Evolutionary conservation across 441 rosid genomes (phyloP).

Genomic region (Brassica hybrid): DNA sequence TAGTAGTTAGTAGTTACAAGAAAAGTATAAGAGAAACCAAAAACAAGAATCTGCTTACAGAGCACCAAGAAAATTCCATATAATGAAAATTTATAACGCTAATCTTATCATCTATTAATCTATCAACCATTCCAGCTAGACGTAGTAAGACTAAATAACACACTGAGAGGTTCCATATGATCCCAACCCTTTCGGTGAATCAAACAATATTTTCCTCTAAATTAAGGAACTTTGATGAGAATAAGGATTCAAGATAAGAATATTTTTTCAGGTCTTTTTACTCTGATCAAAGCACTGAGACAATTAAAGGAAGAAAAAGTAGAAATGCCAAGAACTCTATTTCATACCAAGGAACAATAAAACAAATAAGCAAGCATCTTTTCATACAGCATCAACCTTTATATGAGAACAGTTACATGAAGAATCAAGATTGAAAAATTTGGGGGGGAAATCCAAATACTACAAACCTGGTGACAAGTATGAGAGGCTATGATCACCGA

Average conservation of each 20-base stretch:
- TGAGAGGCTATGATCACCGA: constrained; percentile 18
- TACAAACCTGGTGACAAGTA: constrained; percentile 28
- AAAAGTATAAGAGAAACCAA: neutral
- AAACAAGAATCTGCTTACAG: neutral
- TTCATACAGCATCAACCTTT: constrained; percentile 16
- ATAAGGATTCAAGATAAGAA: neutral
- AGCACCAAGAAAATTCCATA: too few relatives aligned
- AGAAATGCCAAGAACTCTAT: neutral
- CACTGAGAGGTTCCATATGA: neutral
- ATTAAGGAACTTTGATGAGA: neutral
- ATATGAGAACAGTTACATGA: neutral
- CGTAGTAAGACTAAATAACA: neutral
- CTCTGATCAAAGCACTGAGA: neutral
- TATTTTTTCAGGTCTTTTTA: neutral
- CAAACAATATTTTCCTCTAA: constrained; percentile 3
- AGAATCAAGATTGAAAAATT: neutral
- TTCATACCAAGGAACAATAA: neutral
- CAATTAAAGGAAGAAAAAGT: neutral
- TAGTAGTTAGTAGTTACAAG: neutral
- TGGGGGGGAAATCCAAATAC: neutral
- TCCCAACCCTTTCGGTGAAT: constrained; percentile 7
- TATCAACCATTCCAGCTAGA: too few relatives aligned
- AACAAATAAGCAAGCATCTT: neutral
- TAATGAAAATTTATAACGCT: neutral
- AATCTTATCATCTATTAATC: neutral